Evolutionary conservation across 306 rosid species (phyloP).

Genomic region (Fragaria ananassa): DNA sequence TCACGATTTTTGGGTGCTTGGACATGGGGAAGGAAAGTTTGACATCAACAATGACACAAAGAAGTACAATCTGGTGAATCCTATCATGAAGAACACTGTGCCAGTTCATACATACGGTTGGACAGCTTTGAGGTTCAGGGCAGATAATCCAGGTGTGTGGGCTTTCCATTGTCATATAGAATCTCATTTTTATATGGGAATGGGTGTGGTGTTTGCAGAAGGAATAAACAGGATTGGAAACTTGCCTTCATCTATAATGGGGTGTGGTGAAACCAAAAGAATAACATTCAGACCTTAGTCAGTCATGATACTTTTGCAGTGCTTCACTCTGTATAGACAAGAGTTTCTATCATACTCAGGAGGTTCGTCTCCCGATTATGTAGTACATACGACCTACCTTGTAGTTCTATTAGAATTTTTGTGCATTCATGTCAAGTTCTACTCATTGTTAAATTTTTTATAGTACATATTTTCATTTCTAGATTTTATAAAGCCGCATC

Average conservation of each 20-base stretch:
- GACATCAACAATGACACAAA: slow-evolving; percentile 40
- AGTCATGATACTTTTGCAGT: neutral
- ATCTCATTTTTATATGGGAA: slow-evolving; percentile 80
- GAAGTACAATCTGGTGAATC: slow-evolving; percentile 66
- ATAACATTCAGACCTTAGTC: slow-evolving; percentile 28
- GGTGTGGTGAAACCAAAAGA: slow-evolving; percentile 59
- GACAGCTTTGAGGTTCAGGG: slow-evolving; percentile 79
- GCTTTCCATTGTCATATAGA: slow-evolving; percentile 91
- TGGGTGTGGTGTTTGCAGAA: slow-evolving; percentile 86
- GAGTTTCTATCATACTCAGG: neutral
- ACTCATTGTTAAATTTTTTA: too few species aligned
- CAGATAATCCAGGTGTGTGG: slow-evolving; percentile 87
- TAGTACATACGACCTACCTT: too few species aligned
- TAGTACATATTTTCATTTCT: neutral
- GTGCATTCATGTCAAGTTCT: too few species aligned
- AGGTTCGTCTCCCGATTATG: too few species aligned
- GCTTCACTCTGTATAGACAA: neutral
- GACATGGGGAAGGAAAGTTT: slow-evolving; percentile 67
- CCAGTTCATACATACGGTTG: slow-evolving; percentile 69
- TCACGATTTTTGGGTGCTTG: slow-evolving; percentile 85
- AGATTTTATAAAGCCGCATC: neutral
- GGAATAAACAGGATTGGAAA: slow-evolving; percentile 63
- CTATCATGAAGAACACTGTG: slow-evolving; percentile 81
- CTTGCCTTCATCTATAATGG: slow-evolving; percentile 72
- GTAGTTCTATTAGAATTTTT: too few species aligned